Evolutionary conservation across 805 yeast species (phyloP), one percentile per base, ranked within the genome.

Genomic region (Starmera quercuum): DNA sequence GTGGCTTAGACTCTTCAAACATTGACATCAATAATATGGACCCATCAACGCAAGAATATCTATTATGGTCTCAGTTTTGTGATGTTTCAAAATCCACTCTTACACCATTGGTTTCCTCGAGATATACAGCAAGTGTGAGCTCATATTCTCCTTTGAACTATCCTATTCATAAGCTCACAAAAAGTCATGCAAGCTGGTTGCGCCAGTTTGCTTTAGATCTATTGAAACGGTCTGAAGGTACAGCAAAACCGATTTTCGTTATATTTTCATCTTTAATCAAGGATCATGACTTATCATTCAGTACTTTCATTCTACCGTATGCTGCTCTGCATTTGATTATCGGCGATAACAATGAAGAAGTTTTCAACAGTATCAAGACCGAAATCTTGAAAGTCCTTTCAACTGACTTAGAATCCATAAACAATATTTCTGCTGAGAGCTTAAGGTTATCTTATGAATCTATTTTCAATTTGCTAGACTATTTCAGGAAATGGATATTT

Each of bases 381-480:
- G 98, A 92, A 49, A 71, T 90, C 28, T 50, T 67, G 34, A 53
- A 63, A 8, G 73, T 88, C 9, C 63, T 88, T 37, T 60, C 68
- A 4, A 62, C 68, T 21, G 72, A 68, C 34, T 47, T 66, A 4
- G 61, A 64, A 7, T 43, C 51, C 2, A 54, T 67, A 14, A 68
- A 71, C 13, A 75, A 76, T 20, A 74, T 75, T 31, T 64, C 71
- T 30, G 59, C 73, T 2, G 90, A 81, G 39, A 73, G 71, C 38
- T 51, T 82, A 38, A 75, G 73, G 44, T 58, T 73, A 29, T 80
- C 86, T 42, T 83, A 75, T 46, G 83, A 83, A 38, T 65, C 86
- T 0, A 70, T 87, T 0, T 86, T 92, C 47, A 75, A 77, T 26
- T 75, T 88, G 4, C 59, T 88, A 19, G 97, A 92, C 48, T 86